Base-by-base conservation (phyloP, 1,284 basidiomycete genomes). In the Ceratobasidium sp. region DNA sequence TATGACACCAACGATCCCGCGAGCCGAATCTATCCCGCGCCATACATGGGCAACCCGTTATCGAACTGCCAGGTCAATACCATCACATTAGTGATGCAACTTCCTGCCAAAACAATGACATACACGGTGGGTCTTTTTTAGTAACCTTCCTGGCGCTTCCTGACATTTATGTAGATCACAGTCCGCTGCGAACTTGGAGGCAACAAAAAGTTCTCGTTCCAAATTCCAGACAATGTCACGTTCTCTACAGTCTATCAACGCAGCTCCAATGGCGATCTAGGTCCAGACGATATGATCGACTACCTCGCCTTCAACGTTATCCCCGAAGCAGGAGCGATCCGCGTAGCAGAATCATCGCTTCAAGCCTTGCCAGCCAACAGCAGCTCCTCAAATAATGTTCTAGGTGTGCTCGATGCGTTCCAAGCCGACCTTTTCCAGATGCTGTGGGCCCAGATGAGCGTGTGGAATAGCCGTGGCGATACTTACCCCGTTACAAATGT, bases 21-120 rank as follows among this genome's bases (percentile, higher is more conserved):
- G 1, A 47, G 54, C 8, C 49, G 49, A 54, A 54, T 66, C n/a
- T 66, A 66, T 32, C 63, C 63, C 6, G 63, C 38, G 8, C 49
- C 49, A 14, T 66, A 66, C 43, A 50, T 66, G 63, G 63, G 46
- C n/a, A 66, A 66, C 26, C 30, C 38, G 21, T 49, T 66, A 2
- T n/a, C 11, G 16, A 32, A 41, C 21, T 66, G 63, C 28, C 28
- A 66, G 21, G 26, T 66, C 43, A 30, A 11, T 5, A 54, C 47
- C 41, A 66, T 66, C 32, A 38, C 47, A 4, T 16, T 32, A 28
- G 32, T 35, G 23, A 28, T 54, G 23, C 28, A 66, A 9, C 21
- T 66, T 21, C 63, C 63, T 9, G 6, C 43, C 28, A 21, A 5
- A 23, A 30, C 43, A n/a, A 32, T 66, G 14, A 35, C 47, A 28